Conservation (phyloP, 495 filamentous ascomycete species). For the Baudoinia panamericana region DNA sequence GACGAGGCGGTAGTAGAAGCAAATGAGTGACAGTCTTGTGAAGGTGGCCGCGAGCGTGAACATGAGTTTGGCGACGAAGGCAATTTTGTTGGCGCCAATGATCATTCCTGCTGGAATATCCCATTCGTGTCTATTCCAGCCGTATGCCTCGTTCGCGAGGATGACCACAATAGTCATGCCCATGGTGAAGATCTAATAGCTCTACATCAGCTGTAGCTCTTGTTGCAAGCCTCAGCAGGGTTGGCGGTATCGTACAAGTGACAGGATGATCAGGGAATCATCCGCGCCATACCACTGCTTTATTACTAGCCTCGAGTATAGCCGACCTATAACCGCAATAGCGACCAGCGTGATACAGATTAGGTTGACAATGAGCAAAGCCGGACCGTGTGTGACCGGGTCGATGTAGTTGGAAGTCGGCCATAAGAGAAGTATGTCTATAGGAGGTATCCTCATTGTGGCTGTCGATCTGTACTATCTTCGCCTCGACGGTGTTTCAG, state of each 20-base stretch:
- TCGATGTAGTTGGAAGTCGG: slow-evolving; percentile 25
- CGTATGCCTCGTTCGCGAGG: slow-evolving; percentile 28
- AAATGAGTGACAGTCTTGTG: slow-evolving; percentile 45
- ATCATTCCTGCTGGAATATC: slow-evolving; percentile 4
- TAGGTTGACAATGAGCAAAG: slow-evolving; percentile 24
- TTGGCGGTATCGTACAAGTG: slow-evolving; percentile 25
- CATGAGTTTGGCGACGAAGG: slow-evolving; percentile 39
- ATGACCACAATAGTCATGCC: slow-evolving; percentile 23
- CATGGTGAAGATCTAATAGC: slow-evolving; percentile 20
- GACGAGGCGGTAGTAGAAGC: slow-evolving; percentile 43
- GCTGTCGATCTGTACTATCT: neutral
- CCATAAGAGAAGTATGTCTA: slow-evolving; percentile 19
- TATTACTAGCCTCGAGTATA: slow-evolving; percentile 23
- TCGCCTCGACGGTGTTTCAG: neutral
- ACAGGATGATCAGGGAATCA: slow-evolving; percentile 21
- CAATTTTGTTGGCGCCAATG: slow-evolving; percentile 30
- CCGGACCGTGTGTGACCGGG: slow-evolving; percentile 22
- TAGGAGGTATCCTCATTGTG: slow-evolving; percentile 24
- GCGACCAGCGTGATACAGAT: slow-evolving; percentile 24
- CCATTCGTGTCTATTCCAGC: slow-evolving; percentile 40
- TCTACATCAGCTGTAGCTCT: too few relatives aligned
- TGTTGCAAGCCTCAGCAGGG: too few relatives aligned
- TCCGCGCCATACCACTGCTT: slow-evolving; percentile 26
- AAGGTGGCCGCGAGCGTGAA: slow-evolving; percentile 42
- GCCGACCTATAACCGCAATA: slow-evolving; percentile 19